Evolutionary conservation across 2,329 filamentous ascomycete species (phyloP).

Genomic region (Karstenula rhodostoma): DNA sequence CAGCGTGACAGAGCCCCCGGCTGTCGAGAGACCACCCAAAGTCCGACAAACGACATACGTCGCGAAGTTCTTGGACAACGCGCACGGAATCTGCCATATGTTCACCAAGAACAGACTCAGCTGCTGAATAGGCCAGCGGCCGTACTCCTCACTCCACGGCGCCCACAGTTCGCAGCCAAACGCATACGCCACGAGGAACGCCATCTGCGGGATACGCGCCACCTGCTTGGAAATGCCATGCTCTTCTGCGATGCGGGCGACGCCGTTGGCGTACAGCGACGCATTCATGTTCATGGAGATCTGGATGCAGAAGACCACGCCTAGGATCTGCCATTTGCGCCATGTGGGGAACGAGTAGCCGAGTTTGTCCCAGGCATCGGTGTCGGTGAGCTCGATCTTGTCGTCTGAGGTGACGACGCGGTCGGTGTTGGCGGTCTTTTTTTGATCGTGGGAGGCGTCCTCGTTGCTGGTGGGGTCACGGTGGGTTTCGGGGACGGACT

Average conservation of each 20-base stretch:
- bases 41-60: constrained; percentile 56
- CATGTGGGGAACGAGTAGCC: constrained; percentile 55
- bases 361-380: constrained; percentile 52
- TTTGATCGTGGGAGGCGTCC: constrained; percentile 22
- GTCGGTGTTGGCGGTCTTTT: constrained; percentile 23
- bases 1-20: constrained; percentile 69
- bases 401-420: constrained; percentile 33
- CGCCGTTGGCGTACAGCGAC: constrained; percentile 59
- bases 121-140: constrained; percentile 62
- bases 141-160: constrained; percentile 63
- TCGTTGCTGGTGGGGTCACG: constrained; percentile 31
- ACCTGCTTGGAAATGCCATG: constrained; percentile 58
- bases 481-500: constrained; percentile 35
- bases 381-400: constrained; percentile 49
- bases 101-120: constrained; percentile 62
- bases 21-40: constrained; percentile 67
- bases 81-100: constrained; percentile 60
- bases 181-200: constrained; percentile 60
- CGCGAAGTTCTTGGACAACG: constrained; percentile 53
- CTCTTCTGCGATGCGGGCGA: constrained; percentile 54
- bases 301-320: constrained; percentile 61
- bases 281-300: constrained; percentile 63
- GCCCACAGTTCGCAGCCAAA: constrained; percentile 63
- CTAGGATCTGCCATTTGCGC: constrained; percentile 61
- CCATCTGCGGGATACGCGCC: constrained; percentile 57